Evolutionary conservation across 176 grass and related monocot species (phyloP).

Genomic region (Carex kokanica): DNA sequence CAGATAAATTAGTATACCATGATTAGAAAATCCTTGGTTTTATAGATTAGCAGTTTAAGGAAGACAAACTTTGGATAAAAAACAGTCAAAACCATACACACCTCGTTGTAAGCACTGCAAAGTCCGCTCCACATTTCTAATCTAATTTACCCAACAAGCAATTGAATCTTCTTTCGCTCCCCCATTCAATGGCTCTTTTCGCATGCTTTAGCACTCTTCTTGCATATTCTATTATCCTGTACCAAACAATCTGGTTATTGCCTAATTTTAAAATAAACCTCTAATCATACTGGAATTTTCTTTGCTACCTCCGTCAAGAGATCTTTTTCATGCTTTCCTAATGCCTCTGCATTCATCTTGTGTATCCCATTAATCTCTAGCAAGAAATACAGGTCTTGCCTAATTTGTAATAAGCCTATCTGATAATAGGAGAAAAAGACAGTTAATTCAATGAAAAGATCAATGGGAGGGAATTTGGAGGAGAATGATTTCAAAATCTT

Average conservation of each 20-base stretch:
- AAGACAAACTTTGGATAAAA: not conserved
- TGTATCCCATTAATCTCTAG: too few species aligned
- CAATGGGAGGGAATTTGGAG: not conserved
- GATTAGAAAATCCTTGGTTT: too few species aligned
- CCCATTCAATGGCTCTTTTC: not conserved
- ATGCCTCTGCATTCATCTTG: not conserved
- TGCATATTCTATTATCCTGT: slow-evolving; percentile 7
- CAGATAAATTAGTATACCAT: too few species aligned
- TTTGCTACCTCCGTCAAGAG: too few species aligned
- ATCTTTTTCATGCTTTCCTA: too few species aligned
- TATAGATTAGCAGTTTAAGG: not conserved
- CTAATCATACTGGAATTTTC: not conserved
- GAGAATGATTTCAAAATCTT: slow-evolving; percentile 13
- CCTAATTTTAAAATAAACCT: not conserved
- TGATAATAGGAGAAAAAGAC: not conserved
- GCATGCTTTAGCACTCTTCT: not conserved
- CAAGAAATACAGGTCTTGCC: not conserved
- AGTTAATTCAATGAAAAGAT: not conserved
- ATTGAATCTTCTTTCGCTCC: too few species aligned
- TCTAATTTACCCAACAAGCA: not conserved
- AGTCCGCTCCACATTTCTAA: not conserved
- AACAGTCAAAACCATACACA: not conserved
- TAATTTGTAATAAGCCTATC: not conserved
- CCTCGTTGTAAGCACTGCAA: not conserved
- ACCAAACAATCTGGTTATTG: not conserved